These are phyloP conservation scores for Strigomonas culicis DNA, from an alignment of 208 protist species.

Conservation along the genomic window DNA sequence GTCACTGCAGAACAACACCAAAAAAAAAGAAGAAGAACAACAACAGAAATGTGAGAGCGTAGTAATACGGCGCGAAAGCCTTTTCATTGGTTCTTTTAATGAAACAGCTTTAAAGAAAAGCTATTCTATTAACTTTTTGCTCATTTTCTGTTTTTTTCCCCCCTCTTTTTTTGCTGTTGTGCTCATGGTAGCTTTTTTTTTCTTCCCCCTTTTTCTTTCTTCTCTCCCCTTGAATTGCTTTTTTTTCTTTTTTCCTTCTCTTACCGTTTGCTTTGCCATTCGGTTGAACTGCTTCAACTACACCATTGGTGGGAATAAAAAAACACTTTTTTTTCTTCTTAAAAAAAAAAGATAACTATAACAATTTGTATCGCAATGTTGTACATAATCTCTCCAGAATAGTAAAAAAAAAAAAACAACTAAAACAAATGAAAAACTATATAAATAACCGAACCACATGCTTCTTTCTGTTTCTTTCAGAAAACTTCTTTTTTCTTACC, in stretches of 20 bases:
- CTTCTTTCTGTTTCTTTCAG: too few relatives aligned
- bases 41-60: background rate
- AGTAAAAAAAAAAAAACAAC: background rate
- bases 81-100: background rate
- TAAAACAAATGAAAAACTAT: background rate
- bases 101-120: background rate
- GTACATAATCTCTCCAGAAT: background rate
- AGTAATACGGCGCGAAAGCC: background rate
- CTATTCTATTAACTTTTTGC: background rate
- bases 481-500: background rate
- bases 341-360: background rate
- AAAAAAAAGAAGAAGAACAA: background rate
- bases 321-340: background rate
- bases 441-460: background rate
- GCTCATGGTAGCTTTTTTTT: slow-evolving; percentile 3
- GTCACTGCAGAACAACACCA: too few relatives aligned
- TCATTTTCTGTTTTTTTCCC: slow-evolving; percentile 7
- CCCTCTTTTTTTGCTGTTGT: slow-evolving; percentile 4
- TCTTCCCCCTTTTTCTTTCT: background rate
- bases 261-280: background rate
- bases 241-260: background rate
- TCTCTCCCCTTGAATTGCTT: background rate
- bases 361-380: background rate
- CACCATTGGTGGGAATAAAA: background rate
- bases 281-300: background rate